Evolutionary conservation across 1,139 yeast genomes (phyloP), one percentile per base, ranked within the genome.

Genomic region (Meyerozyma guilliermondii): DNA sequence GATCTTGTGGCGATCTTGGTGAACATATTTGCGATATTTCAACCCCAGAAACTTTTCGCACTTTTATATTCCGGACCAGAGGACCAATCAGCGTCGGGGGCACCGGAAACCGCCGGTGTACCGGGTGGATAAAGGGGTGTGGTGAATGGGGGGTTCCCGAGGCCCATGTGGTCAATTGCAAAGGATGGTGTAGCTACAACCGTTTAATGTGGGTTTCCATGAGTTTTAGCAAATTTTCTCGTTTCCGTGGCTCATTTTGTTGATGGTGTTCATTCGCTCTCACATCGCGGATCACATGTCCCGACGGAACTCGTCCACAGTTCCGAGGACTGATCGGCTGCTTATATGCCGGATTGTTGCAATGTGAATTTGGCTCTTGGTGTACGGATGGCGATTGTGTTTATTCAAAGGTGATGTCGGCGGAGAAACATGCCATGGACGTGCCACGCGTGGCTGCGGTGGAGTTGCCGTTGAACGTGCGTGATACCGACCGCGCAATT

Each of bases 401-500:
- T 20, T 20, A 20, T 20, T 20, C 22, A 6, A 6, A 5, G 22
- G 5, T 20, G 22, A 35, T 38, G 22, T 40, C 39, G 20, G 87
- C 86, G 1, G 70, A 74, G 33, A 72, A 71, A 43, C 75, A 74
- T 52, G 75, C 86, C 10, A 62, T 84, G 59, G 92, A 84, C 54
- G 72, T 85, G 4, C 94, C 95, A n/a, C 83, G 82, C 53, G 78
- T 81, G 30, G 68, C 86, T 9, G 77, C 88, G 4, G 74, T 92
- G 22, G 98, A 92, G 58, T 74, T 86, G 48, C 98, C 98, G 0
- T 68, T 88, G 31, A 71, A 74, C 20, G 92, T 92, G 10, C 69
- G 73, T 36, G 78, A 88, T 57, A 63, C 73, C 1, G 74, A 73
- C 22, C 74, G 71, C 45, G 97, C 96, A 0, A 64, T 89, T 6